Base-by-base conservation (phyloP, 2,329 filamentous ascomycete species). In the Colletotrichum sp. region DNA sequence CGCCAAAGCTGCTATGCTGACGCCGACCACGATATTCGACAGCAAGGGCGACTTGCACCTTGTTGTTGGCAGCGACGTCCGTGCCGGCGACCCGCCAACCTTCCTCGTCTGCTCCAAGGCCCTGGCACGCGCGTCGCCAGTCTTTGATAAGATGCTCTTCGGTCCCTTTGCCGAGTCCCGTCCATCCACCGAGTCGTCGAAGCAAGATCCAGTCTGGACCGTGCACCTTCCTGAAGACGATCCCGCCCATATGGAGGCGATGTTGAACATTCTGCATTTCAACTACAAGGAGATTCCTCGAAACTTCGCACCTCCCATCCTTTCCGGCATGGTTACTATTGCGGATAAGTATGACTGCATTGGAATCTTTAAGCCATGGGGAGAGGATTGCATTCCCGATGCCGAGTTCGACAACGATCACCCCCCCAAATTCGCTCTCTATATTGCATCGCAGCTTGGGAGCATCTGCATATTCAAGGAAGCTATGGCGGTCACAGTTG, bases 241-340 rank as follows among this genome's bases (percentile, higher is more conserved):
- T 7, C 79, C 79, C 0, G 58, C 72, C 18, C 73, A 79, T 4
- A 68, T 83, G 27, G 54, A 74, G 4, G 71, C 77, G 4, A 75
- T 83, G 16, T 70, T 83, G n/a, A 75, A 80, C 24, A 81, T 83
- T 27, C 72, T 79, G 18, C 82, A 83, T 38, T 77, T 70, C 31
- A 72, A 77, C 5, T 77, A 82, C 29, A 66, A 79, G 13, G 72
- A 75, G 4, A 77, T 83, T 0, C 78, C 78, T 1, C 66, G 16
- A 16, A 54, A 18, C 3, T 15, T 81, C 8, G 29, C 73, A 6
- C 33, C 78, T 9, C 69, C 76, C 4, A 78, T 9, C 69, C 76
- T 5, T 69, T 82, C 77, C 65, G 70, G 78, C 5, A 57, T 82
- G 6, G 75, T 79, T 0, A 74, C 78, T 1, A n/a, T 82, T 38